Evolutionary conservation across 1,284 basidiomycete species (phyloP).

Genomic region (Hemileia vastatrix): DNA sequence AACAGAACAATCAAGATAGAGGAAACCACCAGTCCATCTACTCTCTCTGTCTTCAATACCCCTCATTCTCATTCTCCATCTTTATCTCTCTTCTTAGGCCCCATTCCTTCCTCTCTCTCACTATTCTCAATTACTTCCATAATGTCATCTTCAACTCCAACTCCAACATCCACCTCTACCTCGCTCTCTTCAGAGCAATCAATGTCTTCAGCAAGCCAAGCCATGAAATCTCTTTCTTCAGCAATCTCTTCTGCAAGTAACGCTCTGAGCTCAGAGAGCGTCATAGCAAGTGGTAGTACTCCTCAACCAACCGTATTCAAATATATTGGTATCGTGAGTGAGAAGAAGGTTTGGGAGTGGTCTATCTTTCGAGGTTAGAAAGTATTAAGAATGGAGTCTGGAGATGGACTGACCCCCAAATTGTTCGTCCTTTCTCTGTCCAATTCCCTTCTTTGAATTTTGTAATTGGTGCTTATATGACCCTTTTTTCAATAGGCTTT

Average conservation of each 20-base stretch:
- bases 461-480: no score
- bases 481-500: no score
- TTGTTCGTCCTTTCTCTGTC: no score
- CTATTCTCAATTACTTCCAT: neutral
- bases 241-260: conserved; percentile 34
- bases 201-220: conserved; percentile 27
- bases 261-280: conserved; percentile 32
- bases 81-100: neutral
- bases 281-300: conserved; percentile 28
- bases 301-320: conserved; percentile 37
- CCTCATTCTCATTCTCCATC: conserved; percentile 22
- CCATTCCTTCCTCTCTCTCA: neutral
- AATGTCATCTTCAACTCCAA: conserved; percentile 25
- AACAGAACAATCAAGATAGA: no score
- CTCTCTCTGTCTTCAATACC: no score
- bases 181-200: conserved; percentile 2
- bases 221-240: conserved; percentile 30
- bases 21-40: no score
- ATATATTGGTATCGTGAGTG: conserved; percentile 38
- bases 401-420: no score
- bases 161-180: conserved; percentile 10
- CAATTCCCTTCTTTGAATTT: no score
- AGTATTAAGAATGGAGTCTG: no score
- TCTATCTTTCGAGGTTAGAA: neutral
- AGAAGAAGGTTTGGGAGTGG: conserved; percentile 15